Evolutionary conservation across 73 alveolate species (phyloP), one percentile per base, ranked within the genome.

Genomic region (Paramecium biaurelia): DNA sequence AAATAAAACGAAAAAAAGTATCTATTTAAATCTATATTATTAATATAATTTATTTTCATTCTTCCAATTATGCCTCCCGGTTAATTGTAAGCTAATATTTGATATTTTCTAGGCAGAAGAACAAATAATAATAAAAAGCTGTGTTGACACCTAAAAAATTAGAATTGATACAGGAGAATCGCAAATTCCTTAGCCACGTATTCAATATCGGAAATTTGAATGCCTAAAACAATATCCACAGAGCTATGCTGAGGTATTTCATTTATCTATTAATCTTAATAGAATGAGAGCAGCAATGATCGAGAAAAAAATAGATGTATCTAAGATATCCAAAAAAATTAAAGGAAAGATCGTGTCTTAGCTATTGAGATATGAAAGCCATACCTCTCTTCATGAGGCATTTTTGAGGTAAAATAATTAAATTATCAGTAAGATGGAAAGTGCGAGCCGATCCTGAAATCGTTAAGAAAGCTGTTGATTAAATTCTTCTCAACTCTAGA

Each of bases 401-500:
- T 79, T 79, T 47, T 45, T 79, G 28, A 79, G 90, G 90, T 79
- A 79, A 18, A 18, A 21, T 42, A 0, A 38, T n/a, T 35, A 30
- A 30, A 47, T 45, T 41, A 79, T 43, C 32, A 20, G 32, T 74
- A 24, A 79, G 90, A 79, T 79, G 90, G 90, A 79, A 79, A 47
- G 28, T 79, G 14, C 18, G 90, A 12, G 70, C 90, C 10, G 90
- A 79, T 79, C 70, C 70, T 43, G 45, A 32, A 23, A 45, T 79
- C 45, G 74, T 79, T 43, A 79, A 79, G 56, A 42, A 79, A 34
- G 90, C 90, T 4, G 90, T 79, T 79, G 90, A 79, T 21, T 23
- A 79, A 23, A 30, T 79, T 43, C 42, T 79, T 24, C 72, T 79
- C n/a, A 30, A 79, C 18, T 79, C 90, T 6, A 79, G 72, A 79